A percentile compares a stretch with the other conserved stretches of the same genome.
Evolutionary conservation across 2,329 filamentous ascomycete species (phyloP).

Genomic region (Drechslera avenae): DNA sequence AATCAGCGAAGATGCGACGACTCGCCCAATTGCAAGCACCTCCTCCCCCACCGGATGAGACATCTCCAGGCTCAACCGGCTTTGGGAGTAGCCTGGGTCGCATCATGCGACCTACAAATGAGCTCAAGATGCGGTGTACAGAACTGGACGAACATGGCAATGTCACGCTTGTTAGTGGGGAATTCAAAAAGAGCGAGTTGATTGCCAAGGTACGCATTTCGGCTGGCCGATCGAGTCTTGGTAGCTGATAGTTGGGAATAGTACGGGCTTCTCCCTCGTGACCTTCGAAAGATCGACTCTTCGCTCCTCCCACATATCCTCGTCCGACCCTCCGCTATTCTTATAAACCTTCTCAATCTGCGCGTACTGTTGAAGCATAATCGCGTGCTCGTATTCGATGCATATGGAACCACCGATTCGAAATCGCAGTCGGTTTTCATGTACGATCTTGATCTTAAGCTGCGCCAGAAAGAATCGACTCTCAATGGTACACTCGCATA

Average conservation of each 20-base stretch:
- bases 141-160: constrained; percentile 93
- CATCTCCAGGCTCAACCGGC: constrained; percentile 52
- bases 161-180: constrained; percentile 88
- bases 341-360: constrained; percentile 95
- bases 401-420: constrained; percentile 91
- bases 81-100: constrained; percentile 62
- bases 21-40: constrained; percentile 61
- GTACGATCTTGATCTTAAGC: constrained; percentile 92
- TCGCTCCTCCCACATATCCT: constrained; percentile 94
- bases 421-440: constrained; percentile 97
- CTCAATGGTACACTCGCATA: constrained; percentile 71
- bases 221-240: not conserved
- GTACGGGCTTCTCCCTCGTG: constrained; percentile 91
- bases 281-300: constrained; percentile 96
- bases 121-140: constrained; percentile 87
- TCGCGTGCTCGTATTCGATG: constrained; percentile 92
- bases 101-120: constrained; percentile 78
- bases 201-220: constrained; percentile 76
- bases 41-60: constrained; percentile 63
- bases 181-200: constrained; percentile 96
- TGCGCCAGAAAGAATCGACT: constrained; percentile 75
- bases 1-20: constrained; percentile 40
- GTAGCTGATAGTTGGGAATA: constrained; percentile 46
- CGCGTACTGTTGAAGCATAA: constrained; percentile 95
- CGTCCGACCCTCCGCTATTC: constrained; percentile 87